These are phyloP conservation scores for Chaetomium strumarium DNA, from an alignment of 2,329 filamentous ascomycete species.

Conservation along the genomic window DNA sequence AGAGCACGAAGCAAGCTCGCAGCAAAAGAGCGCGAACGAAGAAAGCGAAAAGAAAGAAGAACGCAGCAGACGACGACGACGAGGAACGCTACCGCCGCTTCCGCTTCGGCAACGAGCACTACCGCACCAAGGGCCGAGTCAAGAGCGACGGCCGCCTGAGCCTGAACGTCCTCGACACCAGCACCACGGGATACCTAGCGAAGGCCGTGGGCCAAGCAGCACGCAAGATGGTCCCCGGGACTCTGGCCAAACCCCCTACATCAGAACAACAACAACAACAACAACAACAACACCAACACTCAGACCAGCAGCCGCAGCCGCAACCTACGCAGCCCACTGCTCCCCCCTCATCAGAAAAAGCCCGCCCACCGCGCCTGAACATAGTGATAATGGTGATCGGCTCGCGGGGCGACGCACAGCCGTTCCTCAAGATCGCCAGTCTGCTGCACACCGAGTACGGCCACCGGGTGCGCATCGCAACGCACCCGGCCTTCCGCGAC, in stretches of 20 bases:
- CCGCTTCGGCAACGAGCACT: conserved; percentile 57
- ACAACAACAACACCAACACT: background rate
- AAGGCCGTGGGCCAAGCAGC: conserved; percentile 65
- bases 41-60: no score
- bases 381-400: conserved; percentile 83
- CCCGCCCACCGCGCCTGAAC: conserved; percentile 44
- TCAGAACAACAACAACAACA: background rate
- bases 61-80: no score
- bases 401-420: conserved; percentile 72
- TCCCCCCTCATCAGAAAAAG: background rate
- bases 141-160: conserved; percentile 57
- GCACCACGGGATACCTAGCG: conserved; percentile 64
- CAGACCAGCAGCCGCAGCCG: background rate
- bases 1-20: background rate
- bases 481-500: conserved; percentile 69
- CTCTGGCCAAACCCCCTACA: no score
- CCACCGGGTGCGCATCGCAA: conserved; percentile 71
- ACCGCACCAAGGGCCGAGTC: conserved; percentile 58
- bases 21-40: conserved; percentile 10
- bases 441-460: conserved; percentile 64
- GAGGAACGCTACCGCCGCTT: conserved; percentile 46
- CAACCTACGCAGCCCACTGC: background rate
- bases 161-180: conserved; percentile 65
- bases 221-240: conserved; percentile 44
- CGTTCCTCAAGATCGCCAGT: conserved; percentile 70